Conservation (phyloP, 768 basidiomycete species). For the Russula dissimulans region DNA sequence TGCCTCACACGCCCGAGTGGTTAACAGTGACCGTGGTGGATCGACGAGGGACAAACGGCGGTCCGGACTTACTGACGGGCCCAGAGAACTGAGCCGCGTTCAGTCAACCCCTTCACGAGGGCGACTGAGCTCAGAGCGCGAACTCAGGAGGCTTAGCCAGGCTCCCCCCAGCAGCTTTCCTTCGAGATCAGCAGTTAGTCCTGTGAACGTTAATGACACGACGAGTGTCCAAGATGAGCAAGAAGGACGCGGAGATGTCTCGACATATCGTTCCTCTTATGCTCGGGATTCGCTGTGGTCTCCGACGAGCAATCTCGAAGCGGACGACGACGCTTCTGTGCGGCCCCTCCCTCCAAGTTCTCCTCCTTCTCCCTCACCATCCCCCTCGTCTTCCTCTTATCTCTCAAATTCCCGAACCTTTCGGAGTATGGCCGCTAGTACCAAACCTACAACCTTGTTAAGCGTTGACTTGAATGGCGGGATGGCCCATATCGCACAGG, state of each 20-base stretch:
- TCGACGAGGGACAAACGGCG: slow-evolving; percentile 12
- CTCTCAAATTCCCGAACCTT: slow-evolving; percentile 76
- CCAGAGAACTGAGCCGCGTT: slow-evolving; percentile 16
- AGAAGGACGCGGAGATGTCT: slow-evolving; percentile 29
- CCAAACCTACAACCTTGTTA: slow-evolving; percentile 91
- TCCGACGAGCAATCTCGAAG: slow-evolving; percentile 64
- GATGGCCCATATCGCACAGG: slow-evolving; percentile 89
- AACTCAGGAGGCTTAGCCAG: slow-evolving; percentile 19
- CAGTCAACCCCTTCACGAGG: slow-evolving; percentile 19
- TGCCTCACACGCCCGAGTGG: slow-evolving; percentile 16
- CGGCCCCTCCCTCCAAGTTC: slow-evolving; percentile 83
- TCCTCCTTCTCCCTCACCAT: slow-evolving; percentile 81
- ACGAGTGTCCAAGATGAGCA: slow-evolving; percentile 27
- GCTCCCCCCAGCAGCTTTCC: slow-evolving; percentile 13
- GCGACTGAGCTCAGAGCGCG: slow-evolving; percentile 20
- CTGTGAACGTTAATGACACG: slow-evolving; percentile 44
- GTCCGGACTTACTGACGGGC: slow-evolving; percentile 16
- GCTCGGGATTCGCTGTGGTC: slow-evolving; percentile 76
- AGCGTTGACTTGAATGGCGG: slow-evolving; percentile 79
- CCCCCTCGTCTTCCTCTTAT: slow-evolving; percentile 75
- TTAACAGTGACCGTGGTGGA: slow-evolving; percentile 10
- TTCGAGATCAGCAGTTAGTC: slow-evolving; percentile 37
- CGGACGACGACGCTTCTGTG: slow-evolving; percentile 91
- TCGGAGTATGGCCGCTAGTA: slow-evolving; percentile 75
- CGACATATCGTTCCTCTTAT: slow-evolving; percentile 45